Conservation (phyloP, 2,329 filamentous ascomycete species). For the Talaromyces piceae region DNA sequence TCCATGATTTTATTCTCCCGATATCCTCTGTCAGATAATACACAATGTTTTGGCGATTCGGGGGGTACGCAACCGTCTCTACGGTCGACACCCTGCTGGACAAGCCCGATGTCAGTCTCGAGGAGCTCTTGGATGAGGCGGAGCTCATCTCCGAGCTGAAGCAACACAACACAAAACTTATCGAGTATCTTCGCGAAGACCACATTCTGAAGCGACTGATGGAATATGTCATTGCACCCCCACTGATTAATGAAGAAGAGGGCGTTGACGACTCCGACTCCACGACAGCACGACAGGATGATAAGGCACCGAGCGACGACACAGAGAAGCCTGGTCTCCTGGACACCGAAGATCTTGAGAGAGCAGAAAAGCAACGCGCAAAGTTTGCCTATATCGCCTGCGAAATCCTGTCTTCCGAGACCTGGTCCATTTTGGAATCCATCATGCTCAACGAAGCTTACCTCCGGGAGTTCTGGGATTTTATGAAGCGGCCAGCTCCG, state of each 20-base stretch:
- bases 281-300: constrained; percentile 28
- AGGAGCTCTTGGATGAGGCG: constrained; percentile 91
- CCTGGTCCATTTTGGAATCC: constrained; percentile 92
- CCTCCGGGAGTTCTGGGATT: constrained; percentile 82
- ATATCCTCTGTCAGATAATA: constrained; percentile 25
- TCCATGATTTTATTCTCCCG: constrained; percentile 30
- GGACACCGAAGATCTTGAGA: constrained; percentile 50
- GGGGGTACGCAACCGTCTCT: constrained; percentile 95
- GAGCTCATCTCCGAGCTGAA: constrained; percentile 97
- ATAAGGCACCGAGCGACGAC: constrained; percentile 31
- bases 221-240: constrained; percentile 81
- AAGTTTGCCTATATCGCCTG: constrained; percentile 91
- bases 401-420: constrained; percentile 89
- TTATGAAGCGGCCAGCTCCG: constrained; percentile 73
- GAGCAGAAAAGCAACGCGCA: constrained; percentile 81
- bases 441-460: constrained; percentile 76
- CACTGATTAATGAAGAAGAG: constrained; percentile 45
- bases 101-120: constrained; percentile 86
- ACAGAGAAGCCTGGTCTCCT: constrained; percentile 26
- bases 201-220: constrained; percentile 76
- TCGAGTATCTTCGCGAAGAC: constrained; percentile 89
- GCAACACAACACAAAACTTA: constrained; percentile 94
- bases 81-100: constrained; percentile 95
- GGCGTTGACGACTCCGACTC: constrained; percentile 47
- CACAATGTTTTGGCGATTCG: constrained; percentile 99